These are phyloP conservation scores for Coniochaeta pulveracea DNA, from an alignment of 2,329 filamentous ascomycete genomes.

Conservation along the genomic window DNA sequence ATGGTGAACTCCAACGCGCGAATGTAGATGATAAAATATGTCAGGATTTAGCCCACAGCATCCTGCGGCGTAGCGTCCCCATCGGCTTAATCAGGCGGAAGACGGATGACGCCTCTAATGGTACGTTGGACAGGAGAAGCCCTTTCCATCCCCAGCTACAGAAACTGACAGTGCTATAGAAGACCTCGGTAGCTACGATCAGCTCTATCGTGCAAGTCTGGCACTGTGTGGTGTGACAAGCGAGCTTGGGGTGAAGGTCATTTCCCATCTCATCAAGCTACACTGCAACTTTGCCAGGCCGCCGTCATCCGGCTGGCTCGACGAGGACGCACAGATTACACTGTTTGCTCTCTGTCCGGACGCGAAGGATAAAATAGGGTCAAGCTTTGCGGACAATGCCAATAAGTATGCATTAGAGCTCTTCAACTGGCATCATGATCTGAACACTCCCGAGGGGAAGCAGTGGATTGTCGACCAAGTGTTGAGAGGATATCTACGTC, in stretches of 20 bases:
- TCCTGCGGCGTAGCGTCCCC: too few relatives aligned
- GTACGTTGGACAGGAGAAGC: too few relatives aligned
- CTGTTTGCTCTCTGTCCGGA: slow-evolving; percentile 17
- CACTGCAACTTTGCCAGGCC: neutral
- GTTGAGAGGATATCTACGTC: slow-evolving; percentile 52
- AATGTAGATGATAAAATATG: too few relatives aligned
- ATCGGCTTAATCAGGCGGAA: too few relatives aligned
- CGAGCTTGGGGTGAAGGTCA: slow-evolving; percentile 8
- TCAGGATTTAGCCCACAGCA: too few relatives aligned
- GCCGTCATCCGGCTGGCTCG: slow-evolving; percentile 4
- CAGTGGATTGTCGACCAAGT: slow-evolving; percentile 42
- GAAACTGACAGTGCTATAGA: neutral
- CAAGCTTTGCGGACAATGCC: slow-evolving; percentile 13
- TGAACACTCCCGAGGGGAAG: slow-evolving; percentile 5
- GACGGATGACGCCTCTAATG: too few relatives aligned
- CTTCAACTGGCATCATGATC: slow-evolving; percentile 16
- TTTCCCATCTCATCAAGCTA: slow-evolving; percentile 7
- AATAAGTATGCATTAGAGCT: slow-evolving; percentile 19
- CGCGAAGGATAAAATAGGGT: neutral
- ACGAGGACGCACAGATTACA: slow-evolving; percentile 18
- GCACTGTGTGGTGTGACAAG: neutral
- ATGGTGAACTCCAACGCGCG: too few relatives aligned
- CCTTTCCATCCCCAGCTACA: neutral
- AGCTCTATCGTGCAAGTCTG: too few relatives aligned
- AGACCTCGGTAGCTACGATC: slow-evolving; percentile 4